phyloP scores from a whole-genome alignment of 2,329 filamentous ascomycete species.

The Metarhizium guizhouense region DNA sequence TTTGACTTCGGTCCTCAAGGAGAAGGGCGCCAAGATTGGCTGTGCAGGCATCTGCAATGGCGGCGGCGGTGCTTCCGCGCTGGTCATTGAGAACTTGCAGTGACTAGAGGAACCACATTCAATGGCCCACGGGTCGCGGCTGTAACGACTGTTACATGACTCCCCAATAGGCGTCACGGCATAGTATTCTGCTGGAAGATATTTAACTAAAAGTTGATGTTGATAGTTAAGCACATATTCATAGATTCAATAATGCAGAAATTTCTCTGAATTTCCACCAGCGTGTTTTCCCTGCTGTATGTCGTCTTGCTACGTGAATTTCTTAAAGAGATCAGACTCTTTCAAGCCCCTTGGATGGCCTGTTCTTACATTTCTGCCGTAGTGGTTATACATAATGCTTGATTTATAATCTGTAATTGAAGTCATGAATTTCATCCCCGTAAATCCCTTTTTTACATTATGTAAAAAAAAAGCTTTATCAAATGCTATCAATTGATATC shows the following conservation, averaged over 20 bases:
- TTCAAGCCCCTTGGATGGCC: too few relatives aligned
- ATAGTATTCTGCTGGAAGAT: background rate
- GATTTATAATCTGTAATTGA: too few relatives aligned
- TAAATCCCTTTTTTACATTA: too few relatives aligned
- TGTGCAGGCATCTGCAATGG: constrained; percentile 96
- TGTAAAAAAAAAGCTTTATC: too few relatives aligned
- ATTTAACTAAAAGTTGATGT: background rate
- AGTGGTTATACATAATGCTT: too few relatives aligned
- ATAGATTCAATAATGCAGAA: background rate
- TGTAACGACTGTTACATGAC: constrained; percentile 6
- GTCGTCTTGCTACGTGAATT: too few relatives aligned
- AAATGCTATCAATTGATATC: too few relatives aligned
- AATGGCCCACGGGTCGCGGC: constrained; percentile 2
- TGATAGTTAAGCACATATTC: background rate
- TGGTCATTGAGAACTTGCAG: constrained; percentile 74
- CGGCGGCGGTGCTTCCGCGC: constrained; percentile 85
- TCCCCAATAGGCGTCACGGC: background rate
- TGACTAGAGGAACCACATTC: constrained; percentile 35
- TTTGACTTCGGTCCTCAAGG: constrained; percentile 75
- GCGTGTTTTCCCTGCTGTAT: background rate
- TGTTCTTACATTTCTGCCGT: too few relatives aligned
- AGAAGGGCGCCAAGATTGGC: constrained; percentile 90
- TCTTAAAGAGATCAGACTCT: too few relatives aligned
- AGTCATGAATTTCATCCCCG: too few relatives aligned
- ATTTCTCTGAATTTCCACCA: background rate